These are phyloP conservation scores for Athelia sp. DNA, from an alignment of 1,284 basidiomycete genomes.

Conservation along the genomic window DNA sequence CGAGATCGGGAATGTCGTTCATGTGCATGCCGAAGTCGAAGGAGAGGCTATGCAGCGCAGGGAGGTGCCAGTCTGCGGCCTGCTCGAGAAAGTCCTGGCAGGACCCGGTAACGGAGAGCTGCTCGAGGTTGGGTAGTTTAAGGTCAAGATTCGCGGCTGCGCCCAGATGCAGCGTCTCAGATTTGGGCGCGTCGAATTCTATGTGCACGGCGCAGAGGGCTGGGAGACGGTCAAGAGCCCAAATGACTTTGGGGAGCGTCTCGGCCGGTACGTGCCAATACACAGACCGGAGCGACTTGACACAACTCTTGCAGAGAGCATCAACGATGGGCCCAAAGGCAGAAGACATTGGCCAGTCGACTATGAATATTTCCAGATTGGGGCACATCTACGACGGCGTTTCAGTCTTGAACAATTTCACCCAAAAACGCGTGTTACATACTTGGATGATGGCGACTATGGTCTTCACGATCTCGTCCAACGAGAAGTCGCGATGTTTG, in stretches of 20 bases:
- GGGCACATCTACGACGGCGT: conserved; percentile 49
- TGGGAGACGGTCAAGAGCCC: conserved; percentile 57
- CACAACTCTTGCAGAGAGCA: conserved; percentile 46
- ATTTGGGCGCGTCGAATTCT: conserved; percentile 36
- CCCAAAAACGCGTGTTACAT: too few species aligned
- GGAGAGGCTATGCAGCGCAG: conserved; percentile 47
- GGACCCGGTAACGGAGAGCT: conserved; percentile 55
- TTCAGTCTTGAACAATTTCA: conserved; percentile 27
- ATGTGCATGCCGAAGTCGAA: conserved; percentile 42
- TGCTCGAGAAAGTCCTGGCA: conserved; percentile 64
- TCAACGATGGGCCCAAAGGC: conserved; percentile 59
- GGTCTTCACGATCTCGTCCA: conserved; percentile 18
- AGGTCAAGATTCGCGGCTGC: conserved; percentile 53
- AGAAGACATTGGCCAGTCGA: conserved; percentile 53
- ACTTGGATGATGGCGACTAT: neutral
- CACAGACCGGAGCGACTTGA: conserved; percentile 47
- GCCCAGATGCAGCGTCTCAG: conserved; percentile 38
- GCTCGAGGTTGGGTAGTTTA: conserved; percentile 48
- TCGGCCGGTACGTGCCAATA: conserved; percentile 53
- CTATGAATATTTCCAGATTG: conserved; percentile 64
- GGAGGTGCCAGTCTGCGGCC: conserved; percentile 59
- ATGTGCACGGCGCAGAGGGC: conserved; percentile 49
- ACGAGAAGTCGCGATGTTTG: conserved; percentile 27
- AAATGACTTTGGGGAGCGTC: conserved; percentile 57
- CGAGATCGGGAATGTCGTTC: conserved; percentile 52